phyloP scores from a whole-genome alignment of 371 early-diverging fungal species.

The Saksenaea oblongispora region DNA sequence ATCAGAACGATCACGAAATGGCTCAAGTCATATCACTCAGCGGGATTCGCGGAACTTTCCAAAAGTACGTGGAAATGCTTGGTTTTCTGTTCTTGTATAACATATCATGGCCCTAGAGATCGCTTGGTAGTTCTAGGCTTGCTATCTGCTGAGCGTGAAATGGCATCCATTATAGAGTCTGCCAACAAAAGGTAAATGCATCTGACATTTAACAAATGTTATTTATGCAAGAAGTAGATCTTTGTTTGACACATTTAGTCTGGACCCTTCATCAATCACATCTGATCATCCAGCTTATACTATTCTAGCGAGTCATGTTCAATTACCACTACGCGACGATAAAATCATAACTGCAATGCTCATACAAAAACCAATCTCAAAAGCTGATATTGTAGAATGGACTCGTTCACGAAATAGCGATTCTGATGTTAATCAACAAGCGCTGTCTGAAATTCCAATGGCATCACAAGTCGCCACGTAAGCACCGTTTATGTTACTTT shows the following conservation, averaged over 20 bases:
- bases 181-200: constrained; percentile 22
- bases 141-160: constrained; percentile 27
- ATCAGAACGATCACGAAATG: constrained; percentile 21
- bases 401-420: constrained; percentile 7
- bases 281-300: constrained; percentile 39
- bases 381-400: constrained; percentile 42
- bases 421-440: neutral
- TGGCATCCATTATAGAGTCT: constrained; percentile 11
- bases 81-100: neutral
- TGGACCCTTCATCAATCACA: constrained; percentile 82
- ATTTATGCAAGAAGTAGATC: constrained; percentile 20
- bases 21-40: constrained; percentile 38
- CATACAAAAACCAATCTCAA: constrained; percentile 48
- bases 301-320: constrained; percentile 52
- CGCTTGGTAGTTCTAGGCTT: constrained; percentile 35
- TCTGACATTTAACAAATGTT: neutral
- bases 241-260: constrained; percentile 41
- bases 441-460: neutral
- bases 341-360: constrained; percentile 36
- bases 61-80: constrained; percentile 27
- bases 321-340: constrained; percentile 29
- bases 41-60: constrained; percentile 46
- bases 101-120: constrained; percentile 19
- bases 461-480: neutral
- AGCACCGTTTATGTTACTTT: neutral